phyloP scores from a whole-genome alignment of 352 stramenopile genomes.

The Phytopythium boreale region DNA sequence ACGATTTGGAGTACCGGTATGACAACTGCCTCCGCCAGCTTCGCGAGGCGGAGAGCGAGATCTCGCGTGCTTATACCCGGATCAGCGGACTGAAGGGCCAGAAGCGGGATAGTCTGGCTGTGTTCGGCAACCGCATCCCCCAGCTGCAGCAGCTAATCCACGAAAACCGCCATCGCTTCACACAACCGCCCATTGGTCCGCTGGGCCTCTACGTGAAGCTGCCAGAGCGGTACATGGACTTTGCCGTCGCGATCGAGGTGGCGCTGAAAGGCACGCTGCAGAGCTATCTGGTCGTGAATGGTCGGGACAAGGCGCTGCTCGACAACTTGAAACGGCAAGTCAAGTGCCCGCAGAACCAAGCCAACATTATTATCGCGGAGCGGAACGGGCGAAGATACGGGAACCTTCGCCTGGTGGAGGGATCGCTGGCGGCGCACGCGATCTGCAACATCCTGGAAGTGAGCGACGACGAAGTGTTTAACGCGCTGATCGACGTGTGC shows the following conservation, averaged over 20 bases:
- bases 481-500: conserved; percentile 75
- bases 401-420: conserved; percentile 55
- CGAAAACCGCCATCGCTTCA: conserved; percentile 62
- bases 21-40: conserved; percentile 54
- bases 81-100: conserved; percentile 48
- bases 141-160: conserved; percentile 77
- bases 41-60: conserved; percentile 53
- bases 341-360: conserved; percentile 65
- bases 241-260: conserved; percentile 69
- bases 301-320: conserved; percentile 69
- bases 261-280: conserved; percentile 68
- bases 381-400: conserved; percentile 47
- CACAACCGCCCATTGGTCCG: conserved; percentile 62
- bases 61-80: conserved; percentile 37
- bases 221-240: conserved; percentile 59
- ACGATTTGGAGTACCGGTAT: conserved; percentile 57
- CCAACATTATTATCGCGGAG: conserved; percentile 79
- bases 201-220: conserved; percentile 74
- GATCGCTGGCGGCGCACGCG: conserved; percentile 43
- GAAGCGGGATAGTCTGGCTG: conserved; percentile 53
- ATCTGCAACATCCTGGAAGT: conserved; percentile 81
- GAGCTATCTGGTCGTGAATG: conserved; percentile 78
- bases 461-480: conserved; percentile 75
- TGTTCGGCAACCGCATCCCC: conserved; percentile 67
- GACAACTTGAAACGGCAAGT: conserved; percentile 70